Conservation (phyloP, 2,329 filamentous ascomycete species). For the Calcarisporium arbuscula region DNA sequence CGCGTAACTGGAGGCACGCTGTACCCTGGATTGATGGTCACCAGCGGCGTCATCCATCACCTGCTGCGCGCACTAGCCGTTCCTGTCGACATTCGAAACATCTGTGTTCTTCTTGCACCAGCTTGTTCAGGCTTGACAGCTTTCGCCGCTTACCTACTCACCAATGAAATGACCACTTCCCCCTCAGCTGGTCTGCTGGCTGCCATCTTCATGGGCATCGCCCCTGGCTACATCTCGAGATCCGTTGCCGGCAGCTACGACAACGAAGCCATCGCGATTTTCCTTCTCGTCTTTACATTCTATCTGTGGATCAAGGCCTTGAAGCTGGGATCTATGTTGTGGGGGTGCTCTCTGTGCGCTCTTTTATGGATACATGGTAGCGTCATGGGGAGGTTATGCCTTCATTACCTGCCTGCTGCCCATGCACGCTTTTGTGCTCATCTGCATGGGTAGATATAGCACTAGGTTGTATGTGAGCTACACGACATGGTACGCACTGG, state of each 20-base stretch:
- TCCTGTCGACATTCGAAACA: conserved; percentile 96
- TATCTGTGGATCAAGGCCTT: conserved; percentile 98
- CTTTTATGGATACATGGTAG: conserved; percentile 99
- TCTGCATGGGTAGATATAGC: conserved; percentile 96
- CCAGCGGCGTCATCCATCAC: conserved; percentile 95
- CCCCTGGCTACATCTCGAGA: conserved; percentile 94
- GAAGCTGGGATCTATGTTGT: conserved; percentile 93
- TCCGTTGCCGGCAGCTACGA: conserved; percentile 98
- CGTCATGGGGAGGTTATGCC: conserved; percentile 98
- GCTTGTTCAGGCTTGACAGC: conserved; percentile 92
- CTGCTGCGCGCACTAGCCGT: conserved; percentile 80
- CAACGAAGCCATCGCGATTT: conserved; percentile 99
- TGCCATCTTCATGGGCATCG: conserved; percentile 94
- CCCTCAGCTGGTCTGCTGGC: conserved; percentile 91
- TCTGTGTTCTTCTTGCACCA: conserved; percentile 93
- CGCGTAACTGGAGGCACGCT: conserved; percentile 98
- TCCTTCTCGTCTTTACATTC: conserved; percentile 96
- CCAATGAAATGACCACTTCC: conserved; percentile 94
- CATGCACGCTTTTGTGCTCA: conserved; percentile 85
- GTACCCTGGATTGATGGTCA: conserved; percentile 98
- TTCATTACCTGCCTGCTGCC: conserved; percentile 98
- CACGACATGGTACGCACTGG: conserved; percentile 95
- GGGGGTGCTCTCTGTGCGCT: conserved; percentile 90
- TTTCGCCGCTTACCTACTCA: conserved; percentile 87
- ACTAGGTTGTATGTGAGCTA: conserved; percentile 92